These are phyloP conservation scores for Ramaria sp. DNA, from an alignment of 768 basidiomycete genomes.

Conservation along the genomic window DNA sequence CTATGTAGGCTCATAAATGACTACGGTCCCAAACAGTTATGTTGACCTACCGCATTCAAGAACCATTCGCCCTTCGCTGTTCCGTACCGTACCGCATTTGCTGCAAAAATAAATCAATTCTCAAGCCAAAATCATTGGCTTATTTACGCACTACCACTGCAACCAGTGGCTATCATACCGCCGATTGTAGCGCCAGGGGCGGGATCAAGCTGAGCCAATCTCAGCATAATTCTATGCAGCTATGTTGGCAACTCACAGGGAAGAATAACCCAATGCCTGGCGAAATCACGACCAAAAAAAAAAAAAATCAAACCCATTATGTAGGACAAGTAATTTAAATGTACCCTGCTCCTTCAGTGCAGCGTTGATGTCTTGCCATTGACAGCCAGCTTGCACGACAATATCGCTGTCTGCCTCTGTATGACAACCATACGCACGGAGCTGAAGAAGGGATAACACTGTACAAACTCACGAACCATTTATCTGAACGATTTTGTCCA, in stretches of 20 bases:
- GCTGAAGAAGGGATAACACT: not conserved
- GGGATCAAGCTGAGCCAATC: slow-evolving; percentile 48
- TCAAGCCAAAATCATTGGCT: not conserved
- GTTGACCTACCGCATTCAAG: slow-evolving; percentile 54
- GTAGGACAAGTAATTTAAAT: not conserved
- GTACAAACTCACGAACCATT: slow-evolving; percentile 36
- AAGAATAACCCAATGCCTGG: slow-evolving; percentile 73
- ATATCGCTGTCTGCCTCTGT: slow-evolving; percentile 61
- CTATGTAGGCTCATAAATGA: slow-evolving; percentile 24
- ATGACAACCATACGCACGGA: not conserved
- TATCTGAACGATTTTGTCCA: slow-evolving; percentile 71
- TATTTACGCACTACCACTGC: slow-evolving; percentile 60
- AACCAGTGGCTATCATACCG: slow-evolving; percentile 81
- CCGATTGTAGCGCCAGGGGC: slow-evolving; percentile 76
- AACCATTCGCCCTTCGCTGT: slow-evolving; percentile 91
- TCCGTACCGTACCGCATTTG: slow-evolving; percentile 78
- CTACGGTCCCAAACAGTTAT: not conserved
- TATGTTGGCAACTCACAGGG: slow-evolving; percentile 40
- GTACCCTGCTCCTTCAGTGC: slow-evolving; percentile 49
- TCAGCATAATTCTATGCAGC: not conserved
- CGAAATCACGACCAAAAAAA: not conserved
- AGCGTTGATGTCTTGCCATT: slow-evolving; percentile 69
- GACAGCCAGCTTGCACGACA: slow-evolving; percentile 61
- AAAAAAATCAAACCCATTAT: not conserved
- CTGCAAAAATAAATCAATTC: slow-evolving; percentile 20